A percentile compares a stretch with the other conserved stretches of the same genome.
Evolutionary conservation across 352 stramenopile genomes (phyloP).

Genomic region (Pythium scleroteichum): DNA sequence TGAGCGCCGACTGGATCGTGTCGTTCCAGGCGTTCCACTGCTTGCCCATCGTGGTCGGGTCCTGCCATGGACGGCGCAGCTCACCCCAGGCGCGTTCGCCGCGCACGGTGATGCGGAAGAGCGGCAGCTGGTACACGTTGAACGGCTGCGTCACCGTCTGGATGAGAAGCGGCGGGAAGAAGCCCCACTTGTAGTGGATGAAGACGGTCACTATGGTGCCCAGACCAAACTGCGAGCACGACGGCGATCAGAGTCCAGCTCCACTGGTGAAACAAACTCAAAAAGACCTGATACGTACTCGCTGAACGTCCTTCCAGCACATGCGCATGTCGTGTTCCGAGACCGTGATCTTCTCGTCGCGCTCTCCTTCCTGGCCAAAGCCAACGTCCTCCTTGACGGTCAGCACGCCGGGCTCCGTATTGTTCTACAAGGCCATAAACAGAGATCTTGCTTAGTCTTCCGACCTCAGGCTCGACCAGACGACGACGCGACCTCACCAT

Average conservation of each 20-base stretch:
- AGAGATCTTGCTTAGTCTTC: not conserved
- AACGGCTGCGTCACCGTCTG: conserved; percentile 79
- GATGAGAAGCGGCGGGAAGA: conserved; percentile 82
- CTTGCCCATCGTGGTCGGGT: conserved; percentile 60
- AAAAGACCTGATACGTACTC: conserved; percentile 34
- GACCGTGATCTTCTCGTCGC: conserved; percentile 81
- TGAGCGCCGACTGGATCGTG: conserved; percentile 70
- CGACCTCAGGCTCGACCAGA: not conserved
- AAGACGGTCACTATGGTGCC: conserved; percentile 66
- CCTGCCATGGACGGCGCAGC: conserved; percentile 68
- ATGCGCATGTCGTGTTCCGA: conserved; percentile 81
- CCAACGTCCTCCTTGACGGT: conserved; percentile 78
- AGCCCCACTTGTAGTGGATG: conserved; percentile 79
- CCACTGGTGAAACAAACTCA: not conserved
- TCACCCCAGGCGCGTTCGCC: conserved; percentile 74
- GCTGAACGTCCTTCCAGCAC: conserved; percentile 69
- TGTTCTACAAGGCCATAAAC: conserved; percentile 43
- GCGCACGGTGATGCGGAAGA: conserved; percentile 68
- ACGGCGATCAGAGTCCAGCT: not conserved
- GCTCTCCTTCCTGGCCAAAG: conserved; percentile 73
- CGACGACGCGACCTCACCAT: conserved; percentile 30
- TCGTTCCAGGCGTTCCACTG: conserved; percentile 81
- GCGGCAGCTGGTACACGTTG: conserved; percentile 63
- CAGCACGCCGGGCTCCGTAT: conserved; percentile 70
- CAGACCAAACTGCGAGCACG: conserved; percentile 51